Conservation (phyloP, 2,329 filamentous ascomycete genomes). For the Ophiocordyceps camponoti-saundersi region DNA sequence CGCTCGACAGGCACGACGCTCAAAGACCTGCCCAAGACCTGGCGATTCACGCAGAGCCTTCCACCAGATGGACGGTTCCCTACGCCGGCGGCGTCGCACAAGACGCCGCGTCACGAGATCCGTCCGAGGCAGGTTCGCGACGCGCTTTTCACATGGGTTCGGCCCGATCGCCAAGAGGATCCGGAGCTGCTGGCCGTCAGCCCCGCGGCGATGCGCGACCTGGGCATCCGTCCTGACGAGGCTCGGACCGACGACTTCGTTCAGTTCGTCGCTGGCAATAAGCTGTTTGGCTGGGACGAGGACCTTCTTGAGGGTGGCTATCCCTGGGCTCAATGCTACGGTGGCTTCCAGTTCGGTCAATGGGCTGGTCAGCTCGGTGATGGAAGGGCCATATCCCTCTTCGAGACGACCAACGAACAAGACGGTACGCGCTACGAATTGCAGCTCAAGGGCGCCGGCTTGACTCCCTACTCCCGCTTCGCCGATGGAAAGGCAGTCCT, state of each 20-base stretch:
- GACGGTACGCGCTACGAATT: slow-evolving; percentile 69
- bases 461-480: slow-evolving; percentile 90
- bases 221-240: slow-evolving; percentile 58
- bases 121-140: slow-evolving; percentile 68
- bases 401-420: slow-evolving; percentile 64
- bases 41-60: slow-evolving; percentile 47
- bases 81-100: slow-evolving; percentile 67
- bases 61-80: slow-evolving; percentile 65
- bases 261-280: slow-evolving; percentile 65
- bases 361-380: slow-evolving; percentile 96
- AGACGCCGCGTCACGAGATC: slow-evolving; percentile 59
- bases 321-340: slow-evolving; percentile 97
- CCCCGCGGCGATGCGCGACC: slow-evolving; percentile 56
- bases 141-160: slow-evolving; percentile 80
- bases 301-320: slow-evolving; percentile 55
- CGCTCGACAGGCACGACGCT: slow-evolving; percentile 20
- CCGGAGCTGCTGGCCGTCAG: slow-evolving; percentile 74
- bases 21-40: slow-evolving; percentile 44
- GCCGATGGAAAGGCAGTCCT: slow-evolving; percentile 91
- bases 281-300: slow-evolving; percentile 62
- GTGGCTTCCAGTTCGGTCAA: slow-evolving; percentile 62
- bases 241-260: slow-evolving; percentile 58
- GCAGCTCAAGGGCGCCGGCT: slow-evolving; percentile 84
- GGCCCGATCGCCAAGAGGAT: slow-evolving; percentile 54
- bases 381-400: slow-evolving; percentile 83